Evolutionary conservation across 23 red algal genomes (phyloP).

Genomic region (Cyanidium caldarium): DNA sequence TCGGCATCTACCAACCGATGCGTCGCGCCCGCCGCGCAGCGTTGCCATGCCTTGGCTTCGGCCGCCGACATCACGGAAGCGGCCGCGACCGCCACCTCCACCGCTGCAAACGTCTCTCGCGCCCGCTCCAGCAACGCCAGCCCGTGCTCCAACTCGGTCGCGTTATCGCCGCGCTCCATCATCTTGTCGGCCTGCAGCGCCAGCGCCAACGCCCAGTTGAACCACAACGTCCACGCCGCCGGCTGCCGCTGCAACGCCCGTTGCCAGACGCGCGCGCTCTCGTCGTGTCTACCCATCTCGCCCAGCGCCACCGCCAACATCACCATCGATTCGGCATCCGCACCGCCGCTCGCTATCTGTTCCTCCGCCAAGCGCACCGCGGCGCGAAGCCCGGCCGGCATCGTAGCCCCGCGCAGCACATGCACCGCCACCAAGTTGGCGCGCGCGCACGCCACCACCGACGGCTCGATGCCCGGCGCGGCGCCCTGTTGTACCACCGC

Average conservation of each 20-base stretch:
- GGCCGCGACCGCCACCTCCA: too few species aligned
- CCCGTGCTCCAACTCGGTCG: not conserved
- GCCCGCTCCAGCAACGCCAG: not conserved
- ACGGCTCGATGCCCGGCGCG: not conserved
- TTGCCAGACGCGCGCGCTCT: not conserved
- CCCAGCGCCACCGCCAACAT: not conserved
- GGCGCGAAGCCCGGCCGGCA: not conserved
- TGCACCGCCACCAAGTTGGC: slow-evolving; percentile 2
- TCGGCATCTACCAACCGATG: not conserved
- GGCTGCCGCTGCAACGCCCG: not conserved
- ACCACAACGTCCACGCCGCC: not conserved
- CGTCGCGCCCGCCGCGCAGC: not conserved
- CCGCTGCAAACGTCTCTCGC: not conserved
- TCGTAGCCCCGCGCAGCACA: not conserved
- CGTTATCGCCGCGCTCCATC: not conserved
- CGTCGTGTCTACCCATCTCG: not conserved
- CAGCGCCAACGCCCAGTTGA: not conserved
- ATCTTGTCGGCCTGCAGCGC: not conserved
- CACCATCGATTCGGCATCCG: not conserved
- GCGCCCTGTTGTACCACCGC: not conserved
- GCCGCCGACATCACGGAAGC: not conserved
- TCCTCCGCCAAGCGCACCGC: not conserved
- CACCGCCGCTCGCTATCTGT: not conserved
- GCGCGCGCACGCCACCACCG: not conserved
- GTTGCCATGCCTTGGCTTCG: not conserved